Evolutionary conservation across 1,284 basidiomycete species (phyloP), one percentile per base, ranked within the genome.

Genomic region (Boletus calvinii): DNA sequence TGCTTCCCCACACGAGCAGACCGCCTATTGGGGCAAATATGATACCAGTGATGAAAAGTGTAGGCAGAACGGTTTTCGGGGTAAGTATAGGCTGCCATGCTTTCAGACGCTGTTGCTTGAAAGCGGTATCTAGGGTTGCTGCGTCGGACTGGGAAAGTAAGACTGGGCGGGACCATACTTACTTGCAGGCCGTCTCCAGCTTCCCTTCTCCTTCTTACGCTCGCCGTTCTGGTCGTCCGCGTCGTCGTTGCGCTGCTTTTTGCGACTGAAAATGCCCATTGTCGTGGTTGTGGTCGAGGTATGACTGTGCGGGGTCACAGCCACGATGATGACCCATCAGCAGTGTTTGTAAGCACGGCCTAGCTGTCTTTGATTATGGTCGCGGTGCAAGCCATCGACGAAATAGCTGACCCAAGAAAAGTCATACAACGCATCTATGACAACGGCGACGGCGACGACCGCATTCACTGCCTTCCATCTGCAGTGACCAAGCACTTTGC

Each of bases 21-120:
- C 87, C 97, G 18, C 96, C 97, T 63, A 99, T 95, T 52, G 95
- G 95, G 1, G 93, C 95, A 68, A 99, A 99, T 62, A 98, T 75
- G 62, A 98, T 78, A 45, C 92, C 96, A 63, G 98, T 85, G 64
- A 98, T 84, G 73, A 99, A 97, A 48, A 99, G 83, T 2, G 94
- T 96, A 6, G 97, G 97, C 11, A 99, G 80, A 13, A 99, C 97
- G 1, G 94, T 96, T 72, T 94, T 94, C 3, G 97, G 97, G 0
- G 96, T 98, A 38, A 99, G 81, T 68, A 99, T 98, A 17, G 97
- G 97, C 79, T 99, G 97, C 97, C 97, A 99, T 64, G 97, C 97
- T 76, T 98, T 98, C 67, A 99, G 83, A 52, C 97, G 91, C 74
- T 99, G 97, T 72, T 99, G 97, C 76, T 98, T 98, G 84, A 98